phyloP scores from a whole-genome alignment of 352 stramenopile species.

The Elongisporangium prolatum region DNA sequence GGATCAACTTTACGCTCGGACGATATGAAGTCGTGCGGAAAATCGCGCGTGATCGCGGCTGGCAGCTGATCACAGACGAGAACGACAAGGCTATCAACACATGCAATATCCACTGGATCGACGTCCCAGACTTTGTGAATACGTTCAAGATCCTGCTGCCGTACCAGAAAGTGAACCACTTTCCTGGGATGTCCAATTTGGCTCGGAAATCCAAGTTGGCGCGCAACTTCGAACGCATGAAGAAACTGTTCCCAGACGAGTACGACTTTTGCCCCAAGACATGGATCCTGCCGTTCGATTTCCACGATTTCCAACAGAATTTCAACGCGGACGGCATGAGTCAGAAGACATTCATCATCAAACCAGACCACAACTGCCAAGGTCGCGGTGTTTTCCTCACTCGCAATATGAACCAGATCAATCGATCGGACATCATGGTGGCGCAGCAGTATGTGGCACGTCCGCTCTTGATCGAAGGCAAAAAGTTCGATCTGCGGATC shows the following conservation, averaged over 20 bases:
- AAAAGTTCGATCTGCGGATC: constrained; percentile 93
- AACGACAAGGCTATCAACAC: constrained; percentile 49
- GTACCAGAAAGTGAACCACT: constrained; percentile 95
- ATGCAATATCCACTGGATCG: constrained; percentile 95
- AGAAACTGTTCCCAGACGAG: constrained; percentile 90
- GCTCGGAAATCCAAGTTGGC: constrained; percentile 94
- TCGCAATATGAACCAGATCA: constrained; percentile 86
- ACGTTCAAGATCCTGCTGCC: constrained; percentile 87
- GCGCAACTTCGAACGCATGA: constrained; percentile 95
- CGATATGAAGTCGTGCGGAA: constrained; percentile 84
- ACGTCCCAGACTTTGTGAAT: constrained; percentile 88
- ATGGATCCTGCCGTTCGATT: constrained; percentile 95
- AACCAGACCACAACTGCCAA: constrained; percentile 88
- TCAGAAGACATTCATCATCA: constrained; percentile 94
- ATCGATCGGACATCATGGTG: constrained; percentile 79
- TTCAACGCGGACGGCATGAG: constrained; percentile 89
- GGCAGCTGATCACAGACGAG: constrained; percentile 70
- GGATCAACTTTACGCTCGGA: constrained; percentile 70
- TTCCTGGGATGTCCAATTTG: constrained; percentile 94
- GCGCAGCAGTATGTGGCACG: constrained; percentile 84
- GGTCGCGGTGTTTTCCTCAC: constrained; percentile 95
- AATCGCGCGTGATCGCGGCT: constrained; percentile 68
- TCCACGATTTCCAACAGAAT: constrained; percentile 89
- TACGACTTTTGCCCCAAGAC: constrained; percentile 95
- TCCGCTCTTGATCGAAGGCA: constrained; percentile 74